Evolutionary conservation across 371 early-diverging fungal genomes (phyloP).

Genomic region (Syncephalastrum contaminatum): DNA sequence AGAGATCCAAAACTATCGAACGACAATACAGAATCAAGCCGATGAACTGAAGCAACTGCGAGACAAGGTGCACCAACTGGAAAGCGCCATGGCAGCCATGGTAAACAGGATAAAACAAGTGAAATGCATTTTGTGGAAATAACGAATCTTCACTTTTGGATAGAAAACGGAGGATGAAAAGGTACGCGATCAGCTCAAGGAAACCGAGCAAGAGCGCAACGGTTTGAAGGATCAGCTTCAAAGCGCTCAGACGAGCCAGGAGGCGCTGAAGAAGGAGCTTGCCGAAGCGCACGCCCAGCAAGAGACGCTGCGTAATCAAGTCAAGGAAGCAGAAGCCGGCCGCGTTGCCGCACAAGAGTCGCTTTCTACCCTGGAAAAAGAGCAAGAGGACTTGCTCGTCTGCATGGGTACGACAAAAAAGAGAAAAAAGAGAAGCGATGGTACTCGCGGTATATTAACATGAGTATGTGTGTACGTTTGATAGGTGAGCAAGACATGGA

Average conservation of each 20-base stretch:
- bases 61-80: constrained; percentile 26
- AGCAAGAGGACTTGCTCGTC: constrained; percentile 90
- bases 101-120: constrained; percentile 10
- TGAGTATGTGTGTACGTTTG: background rate
- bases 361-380: constrained; percentile 59
- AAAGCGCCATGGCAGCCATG: constrained; percentile 18
- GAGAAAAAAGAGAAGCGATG: background rate
- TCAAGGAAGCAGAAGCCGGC: constrained; percentile 39
- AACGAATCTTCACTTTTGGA: background rate
- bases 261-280: constrained; percentile 1
- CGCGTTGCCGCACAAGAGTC: constrained; percentile 16
- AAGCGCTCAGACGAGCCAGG: background rate
- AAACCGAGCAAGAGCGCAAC: too few relatives aligned
- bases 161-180: too few relatives aligned
- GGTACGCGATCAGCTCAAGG: too few relatives aligned
- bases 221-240: too few relatives aligned
- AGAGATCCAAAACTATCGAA: constrained; percentile 45
- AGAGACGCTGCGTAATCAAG: constrained; percentile 8
- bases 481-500: constrained; percentile 73
- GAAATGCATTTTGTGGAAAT: background rate
- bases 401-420: constrained; percentile 58
- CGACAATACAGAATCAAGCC: constrained; percentile 45
- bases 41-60: constrained; percentile 14
- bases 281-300: background rate
- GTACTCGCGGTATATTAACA: background rate